Evolutionary conservation across 345 rosid species (phyloP), one percentile per base, ranked within the genome.

Genomic region (Zanthoxylum bungeanum): DNA sequence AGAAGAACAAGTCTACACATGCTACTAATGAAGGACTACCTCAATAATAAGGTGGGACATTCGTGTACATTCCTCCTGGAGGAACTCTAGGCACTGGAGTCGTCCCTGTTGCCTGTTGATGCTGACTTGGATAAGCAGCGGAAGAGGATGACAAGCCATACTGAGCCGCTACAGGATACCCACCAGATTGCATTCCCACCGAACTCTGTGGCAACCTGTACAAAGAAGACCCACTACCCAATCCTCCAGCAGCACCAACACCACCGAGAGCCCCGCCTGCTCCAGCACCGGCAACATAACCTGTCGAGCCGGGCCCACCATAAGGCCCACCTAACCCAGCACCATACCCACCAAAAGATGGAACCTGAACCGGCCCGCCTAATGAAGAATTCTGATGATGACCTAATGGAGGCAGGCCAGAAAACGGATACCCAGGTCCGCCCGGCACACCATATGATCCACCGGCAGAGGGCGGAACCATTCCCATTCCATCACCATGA

Each of bases 11-110:
- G 28, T 8, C 22, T 31, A 55, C 24, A 52, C 22, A 22, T n/a
- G 12, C 9, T n/a, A 67, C 21, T 12, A 34, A 49, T 64, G 31
- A 40, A 70, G 64, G 57, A 76, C 71, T 69, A 78, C 88, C 97
- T 90, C 88, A 92, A 82, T 83, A 90, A 76, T 88, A 87, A 51
- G 92, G 86, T 21, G 92, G 96, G 59, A 53, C 80, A 78, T 78
- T 92, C 0, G 92, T 89, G 67, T 92, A 92, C 88, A 88, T 85
- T 68, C 85, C 92, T n/a, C 91, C 86, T 7, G 82, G 85, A 33
- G 92, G 92, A 79, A 87, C 88, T 76, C 96, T 84, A 1, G 97
- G 96, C 39, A 80, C 82, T 0, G 93, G 88, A 9, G 96, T 83
- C 17, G 88, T 77, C 57, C 93, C 92, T 27, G 85, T 77, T 27